phyloP scores from a whole-genome alignment of 345 rosid species.

The Firmiana major region DNA sequence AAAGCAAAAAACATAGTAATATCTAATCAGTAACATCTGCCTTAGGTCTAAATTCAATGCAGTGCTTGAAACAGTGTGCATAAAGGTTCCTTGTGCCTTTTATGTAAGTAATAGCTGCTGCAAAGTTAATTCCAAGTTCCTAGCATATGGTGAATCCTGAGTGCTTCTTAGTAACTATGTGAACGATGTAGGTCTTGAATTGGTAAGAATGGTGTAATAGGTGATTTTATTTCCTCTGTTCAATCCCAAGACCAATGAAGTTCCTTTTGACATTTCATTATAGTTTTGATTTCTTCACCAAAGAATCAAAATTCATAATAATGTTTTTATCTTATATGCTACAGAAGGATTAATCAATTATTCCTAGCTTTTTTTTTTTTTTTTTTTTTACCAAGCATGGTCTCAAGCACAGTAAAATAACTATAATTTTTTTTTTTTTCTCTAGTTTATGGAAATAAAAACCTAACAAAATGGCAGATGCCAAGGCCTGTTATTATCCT shows the following conservation, averaged over 20 bases:
- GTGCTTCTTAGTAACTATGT: not conserved
- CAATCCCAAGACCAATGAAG: not conserved
- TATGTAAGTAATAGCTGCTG: not conserved
- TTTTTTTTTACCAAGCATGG: too few species aligned
- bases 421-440: not conserved
- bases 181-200: not conserved
- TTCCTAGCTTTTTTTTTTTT: not conserved
- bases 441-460: not conserved
- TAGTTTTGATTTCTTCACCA: not conserved
- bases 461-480: not conserved
- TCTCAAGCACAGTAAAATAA: not conserved
- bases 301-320: not conserved
- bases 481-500: not conserved
- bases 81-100: not conserved
- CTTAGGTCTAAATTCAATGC: not conserved
- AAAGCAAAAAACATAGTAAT: not conserved
- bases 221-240: not conserved
- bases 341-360: not conserved
- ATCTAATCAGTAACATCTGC: not conserved
- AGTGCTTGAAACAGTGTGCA: not conserved
- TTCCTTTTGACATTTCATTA: not conserved
- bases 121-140: not conserved
- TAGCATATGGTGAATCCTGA: not conserved
- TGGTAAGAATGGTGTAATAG: not conserved
- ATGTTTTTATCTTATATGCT: not conserved